Evolutionary conservation across 129 eudicot species (phyloP).

Genomic region (Chrysanthemum lavandulifolium): DNA sequence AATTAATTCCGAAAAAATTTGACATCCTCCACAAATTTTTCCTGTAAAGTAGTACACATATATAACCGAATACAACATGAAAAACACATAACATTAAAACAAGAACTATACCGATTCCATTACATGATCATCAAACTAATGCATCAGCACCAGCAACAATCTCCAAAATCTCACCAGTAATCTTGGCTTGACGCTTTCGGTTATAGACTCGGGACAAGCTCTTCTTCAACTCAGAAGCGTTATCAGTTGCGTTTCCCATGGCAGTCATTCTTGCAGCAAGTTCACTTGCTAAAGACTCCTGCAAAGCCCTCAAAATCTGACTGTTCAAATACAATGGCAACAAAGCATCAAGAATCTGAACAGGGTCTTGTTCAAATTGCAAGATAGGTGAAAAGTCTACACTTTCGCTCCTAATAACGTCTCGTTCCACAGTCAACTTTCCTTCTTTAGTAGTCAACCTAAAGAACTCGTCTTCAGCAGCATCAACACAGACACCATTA

Average conservation of each 20-base stretch:
- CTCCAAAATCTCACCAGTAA: slow-evolving; percentile 61
- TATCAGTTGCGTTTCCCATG: slow-evolving; percentile 56
- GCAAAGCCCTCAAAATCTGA: slow-evolving; percentile 59
- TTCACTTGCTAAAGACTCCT: slow-evolving; percentile 66
- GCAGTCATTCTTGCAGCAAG: slow-evolving; percentile 63
- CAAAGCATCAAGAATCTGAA: slow-evolving; percentile 59
- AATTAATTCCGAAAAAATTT: slow-evolving; percentile 13
- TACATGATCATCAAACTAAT: slow-evolving; percentile 25
- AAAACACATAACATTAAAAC: slow-evolving; percentile 4
- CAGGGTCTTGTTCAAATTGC: slow-evolving; percentile 63
- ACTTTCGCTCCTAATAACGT: slow-evolving; percentile 23
- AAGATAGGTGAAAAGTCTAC: slow-evolving; percentile 36
- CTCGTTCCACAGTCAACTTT: slow-evolving; percentile 48
- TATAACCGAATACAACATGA: slow-evolving; percentile 17
- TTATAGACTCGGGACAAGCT: slow-evolving; percentile 40
- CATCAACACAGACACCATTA: slow-evolving; percentile 49
- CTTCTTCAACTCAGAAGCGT: slow-evolving; percentile 51
- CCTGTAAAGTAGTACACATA: slow-evolving; percentile 25
- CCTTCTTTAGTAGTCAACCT: slow-evolving; percentile 59
- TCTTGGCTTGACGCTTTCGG: slow-evolving; percentile 52
- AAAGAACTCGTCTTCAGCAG: slow-evolving; percentile 56
- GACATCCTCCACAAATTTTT: slow-evolving; percentile 24
- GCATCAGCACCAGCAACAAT: slow-evolving; percentile 53
- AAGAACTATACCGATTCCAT: slow-evolving; percentile 21
- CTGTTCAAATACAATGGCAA: slow-evolving; percentile 60